These are phyloP conservation scores for Solanum aculeatissimum DNA, from an alignment of 305 asterid genomes.

Conservation along the genomic window DNA sequence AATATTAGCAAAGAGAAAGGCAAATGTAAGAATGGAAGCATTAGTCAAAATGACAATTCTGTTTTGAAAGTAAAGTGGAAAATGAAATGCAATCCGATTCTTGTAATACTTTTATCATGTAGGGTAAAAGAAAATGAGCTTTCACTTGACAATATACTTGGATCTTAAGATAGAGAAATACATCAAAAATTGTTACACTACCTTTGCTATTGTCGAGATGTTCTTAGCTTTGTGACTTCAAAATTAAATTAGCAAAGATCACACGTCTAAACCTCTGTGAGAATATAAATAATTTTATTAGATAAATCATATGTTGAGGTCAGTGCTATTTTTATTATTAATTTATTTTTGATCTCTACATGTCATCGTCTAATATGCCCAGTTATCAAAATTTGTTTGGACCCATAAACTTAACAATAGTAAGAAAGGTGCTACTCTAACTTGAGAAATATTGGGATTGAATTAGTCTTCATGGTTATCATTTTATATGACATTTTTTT, in stretches of 20 bases:
- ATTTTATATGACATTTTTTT: too few relatives aligned
- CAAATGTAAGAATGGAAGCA: too few relatives aligned
- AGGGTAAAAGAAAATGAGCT: not conserved
- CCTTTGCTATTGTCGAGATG: too few relatives aligned
- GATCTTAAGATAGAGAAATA: not conserved
- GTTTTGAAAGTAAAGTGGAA: not conserved
- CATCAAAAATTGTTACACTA: too few relatives aligned
- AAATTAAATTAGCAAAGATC: not conserved
- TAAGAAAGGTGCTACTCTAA: too few relatives aligned
- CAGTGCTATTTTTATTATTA: fast-evolving
- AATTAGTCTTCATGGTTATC: too few relatives aligned
- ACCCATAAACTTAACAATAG: not conserved
- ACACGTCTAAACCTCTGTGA: not conserved
- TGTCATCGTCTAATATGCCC: not conserved
- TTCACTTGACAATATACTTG: not conserved
- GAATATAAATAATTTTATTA: too few relatives aligned
- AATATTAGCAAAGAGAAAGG: too few relatives aligned
- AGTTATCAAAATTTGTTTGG: too few relatives aligned
- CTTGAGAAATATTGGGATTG: not conserved
- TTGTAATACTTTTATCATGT: not conserved
- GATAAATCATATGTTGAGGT: too few relatives aligned
- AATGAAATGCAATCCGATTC: not conserved
- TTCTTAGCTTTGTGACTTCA: too few relatives aligned
- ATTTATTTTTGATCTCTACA: not conserved
- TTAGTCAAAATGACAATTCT: not conserved